A percentile compares a stretch with the other conserved stretches of the same genome.
Evolutionary conservation across 2,329 filamentous ascomycete species (phyloP).

Genomic region (Alternaria sp.): DNA sequence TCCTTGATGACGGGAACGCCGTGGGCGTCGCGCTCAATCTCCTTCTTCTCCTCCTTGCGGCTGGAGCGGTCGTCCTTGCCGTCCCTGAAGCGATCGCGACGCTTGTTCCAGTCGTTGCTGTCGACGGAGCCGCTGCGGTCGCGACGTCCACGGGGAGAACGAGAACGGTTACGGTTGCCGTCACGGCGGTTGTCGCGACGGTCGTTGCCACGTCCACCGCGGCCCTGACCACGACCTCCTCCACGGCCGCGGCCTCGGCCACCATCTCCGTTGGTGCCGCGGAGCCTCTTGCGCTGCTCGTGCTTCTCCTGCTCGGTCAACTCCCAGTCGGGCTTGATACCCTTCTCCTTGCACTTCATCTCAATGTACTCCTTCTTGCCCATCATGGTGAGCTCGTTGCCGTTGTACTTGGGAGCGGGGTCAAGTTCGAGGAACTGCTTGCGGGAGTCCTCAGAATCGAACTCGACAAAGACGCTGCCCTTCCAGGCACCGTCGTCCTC

Average conservation of each 20-base stretch:
- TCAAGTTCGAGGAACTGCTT: conserved; percentile 81
- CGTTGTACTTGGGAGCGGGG: conserved; percentile 84
- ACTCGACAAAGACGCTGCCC: conserved; percentile 95
- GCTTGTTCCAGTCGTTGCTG: conserved; percentile 36
- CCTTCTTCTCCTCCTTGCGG: conserved; percentile 30
- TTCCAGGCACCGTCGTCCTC: conserved; percentile 77
- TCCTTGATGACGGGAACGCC: conserved; percentile 39
- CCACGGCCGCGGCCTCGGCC: conserved; percentile 41
- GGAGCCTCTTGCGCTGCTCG: conserved; percentile 15
- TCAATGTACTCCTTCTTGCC: conserved; percentile 84
- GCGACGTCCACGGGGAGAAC: conserved; percentile 29
- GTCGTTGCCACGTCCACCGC: conserved; percentile 27
- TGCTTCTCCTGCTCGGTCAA: conserved; percentile 35
- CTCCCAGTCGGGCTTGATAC: conserved; percentile 52
- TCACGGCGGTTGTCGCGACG: conserved; percentile 31
- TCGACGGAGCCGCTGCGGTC: conserved; percentile 34
- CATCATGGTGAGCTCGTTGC: conserved; percentile 78
- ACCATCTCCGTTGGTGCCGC: conserved; percentile 35
- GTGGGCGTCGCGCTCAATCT: conserved; percentile 32
- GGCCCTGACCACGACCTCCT: conserved; percentile 37
- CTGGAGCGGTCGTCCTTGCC: conserved; percentile 33
- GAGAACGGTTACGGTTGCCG: conserved; percentile 30
- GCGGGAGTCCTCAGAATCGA: conserved; percentile 77
- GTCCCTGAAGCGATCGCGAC: conserved; percentile 45
- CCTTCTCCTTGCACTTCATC: conserved; percentile 56